Evolutionary conservation across 306 rosid species (phyloP).

Genomic region (Prosopis cineraria): DNA sequence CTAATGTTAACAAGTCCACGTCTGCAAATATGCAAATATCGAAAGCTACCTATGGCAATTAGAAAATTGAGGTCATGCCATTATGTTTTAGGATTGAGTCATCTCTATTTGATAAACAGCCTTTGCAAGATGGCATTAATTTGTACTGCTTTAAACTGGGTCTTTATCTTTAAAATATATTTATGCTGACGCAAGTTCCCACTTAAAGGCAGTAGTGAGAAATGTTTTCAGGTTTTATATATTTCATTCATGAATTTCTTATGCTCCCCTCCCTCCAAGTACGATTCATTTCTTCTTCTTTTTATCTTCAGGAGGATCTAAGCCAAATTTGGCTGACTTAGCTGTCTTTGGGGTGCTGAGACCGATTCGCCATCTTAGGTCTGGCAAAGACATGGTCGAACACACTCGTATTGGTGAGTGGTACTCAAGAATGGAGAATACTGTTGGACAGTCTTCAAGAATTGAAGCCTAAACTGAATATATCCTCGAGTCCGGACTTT

Average conservation of each 20-base stretch:
- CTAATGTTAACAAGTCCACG: background rate
- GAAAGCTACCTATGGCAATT: background rate
- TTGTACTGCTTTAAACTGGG: background rate
- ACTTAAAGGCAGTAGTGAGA: background rate
- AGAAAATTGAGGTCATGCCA: background rate
- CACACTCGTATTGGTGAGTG: constrained; percentile 92
- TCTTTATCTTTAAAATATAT: background rate
- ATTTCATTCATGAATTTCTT: background rate
- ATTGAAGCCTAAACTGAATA: constrained; percentile 51
- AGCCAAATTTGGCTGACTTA: constrained; percentile 54
- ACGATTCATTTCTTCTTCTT: background rate
- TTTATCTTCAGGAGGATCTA: constrained; percentile 50
- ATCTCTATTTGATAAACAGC: background rate
- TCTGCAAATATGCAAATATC: background rate
- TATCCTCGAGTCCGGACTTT: background rate
- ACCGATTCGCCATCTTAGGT: constrained; percentile 86
- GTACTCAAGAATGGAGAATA: constrained; percentile 87
- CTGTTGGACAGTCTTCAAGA: constrained; percentile 74
- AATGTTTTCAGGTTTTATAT: background rate
- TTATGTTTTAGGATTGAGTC: background rate
- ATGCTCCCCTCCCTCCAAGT: background rate
- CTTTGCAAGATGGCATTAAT: background rate
- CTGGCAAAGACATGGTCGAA: constrained; percentile 97
- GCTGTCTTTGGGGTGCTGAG: constrained; percentile 71
- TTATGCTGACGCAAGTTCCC: background rate